These are phyloP conservation scores for Talaromyces sp. DNA, from an alignment of 2,329 filamentous ascomycete species.

Conservation along the genomic window DNA sequence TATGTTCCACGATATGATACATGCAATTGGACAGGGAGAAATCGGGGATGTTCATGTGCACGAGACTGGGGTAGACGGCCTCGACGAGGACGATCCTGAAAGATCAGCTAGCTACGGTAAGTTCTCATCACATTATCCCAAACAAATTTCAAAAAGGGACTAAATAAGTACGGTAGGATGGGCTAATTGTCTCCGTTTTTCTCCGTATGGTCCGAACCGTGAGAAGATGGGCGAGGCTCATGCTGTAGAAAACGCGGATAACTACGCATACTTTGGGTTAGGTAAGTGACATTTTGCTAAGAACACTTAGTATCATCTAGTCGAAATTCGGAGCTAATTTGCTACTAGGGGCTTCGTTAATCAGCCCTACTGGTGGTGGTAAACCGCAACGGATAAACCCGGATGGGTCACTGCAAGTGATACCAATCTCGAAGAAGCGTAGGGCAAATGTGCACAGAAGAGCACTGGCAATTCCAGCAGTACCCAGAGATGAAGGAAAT, in stretches of 20 bases:
- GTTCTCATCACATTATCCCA: background rate
- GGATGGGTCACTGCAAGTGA: background rate
- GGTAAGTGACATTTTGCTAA: background rate
- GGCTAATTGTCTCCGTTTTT: background rate
- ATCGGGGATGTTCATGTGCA: background rate
- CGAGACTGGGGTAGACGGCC: background rate
- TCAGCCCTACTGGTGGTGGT: background rate
- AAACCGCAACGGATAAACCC: background rate
- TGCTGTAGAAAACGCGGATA: background rate
- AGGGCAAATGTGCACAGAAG: background rate
- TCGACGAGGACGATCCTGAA: background rate
- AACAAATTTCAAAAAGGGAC: background rate
- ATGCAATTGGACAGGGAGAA: background rate
- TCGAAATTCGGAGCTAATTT: background rate
- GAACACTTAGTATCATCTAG: background rate
- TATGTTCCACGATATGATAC: background rate
- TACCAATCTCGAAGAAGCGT: background rate
- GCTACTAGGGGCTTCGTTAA: background rate
- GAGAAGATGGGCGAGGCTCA: background rate
- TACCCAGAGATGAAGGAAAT: background rate
- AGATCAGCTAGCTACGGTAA: background rate
- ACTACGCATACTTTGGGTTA: background rate
- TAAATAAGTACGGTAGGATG: background rate
- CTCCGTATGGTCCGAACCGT: background rate
- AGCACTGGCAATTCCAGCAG: background rate